These are phyloP conservation scores for Coniella lustricola DNA, from an alignment of 2,329 filamentous ascomycete species.

Conservation along the genomic window DNA sequence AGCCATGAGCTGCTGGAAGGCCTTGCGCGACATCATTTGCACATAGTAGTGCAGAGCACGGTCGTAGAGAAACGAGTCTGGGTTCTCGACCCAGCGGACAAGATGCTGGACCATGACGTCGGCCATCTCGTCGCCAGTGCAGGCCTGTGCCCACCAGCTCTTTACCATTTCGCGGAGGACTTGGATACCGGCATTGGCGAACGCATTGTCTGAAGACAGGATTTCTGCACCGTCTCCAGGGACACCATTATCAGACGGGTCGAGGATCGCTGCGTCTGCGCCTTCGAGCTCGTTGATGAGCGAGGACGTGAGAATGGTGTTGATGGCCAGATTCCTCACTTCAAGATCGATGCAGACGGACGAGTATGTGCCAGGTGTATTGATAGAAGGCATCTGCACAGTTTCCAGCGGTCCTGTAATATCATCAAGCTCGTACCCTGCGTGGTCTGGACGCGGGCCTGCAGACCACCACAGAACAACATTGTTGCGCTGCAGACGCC, in stretches of 20 bases:
- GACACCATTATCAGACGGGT: conserved; percentile 61
- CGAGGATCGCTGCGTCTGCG: conserved; percentile 78
- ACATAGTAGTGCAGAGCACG: conserved; percentile 93
- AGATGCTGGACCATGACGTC: conserved; percentile 97
- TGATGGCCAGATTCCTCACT: conserved; percentile 90
- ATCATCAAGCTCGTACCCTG: conserved; percentile 91
- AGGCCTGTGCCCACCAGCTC: conserved; percentile 94
- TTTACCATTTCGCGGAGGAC: conserved; percentile 98
- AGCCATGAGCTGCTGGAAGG: conserved; percentile 92
- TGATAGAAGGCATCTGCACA: conserved; percentile 86
- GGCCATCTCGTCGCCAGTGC: conserved; percentile 84
- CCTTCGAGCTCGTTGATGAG: conserved; percentile 96
- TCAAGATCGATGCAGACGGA: conserved; percentile 95
- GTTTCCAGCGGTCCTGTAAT: conserved; percentile 74
- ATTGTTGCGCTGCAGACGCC: conserved; percentile 81
- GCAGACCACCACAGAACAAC: conserved; percentile 97
- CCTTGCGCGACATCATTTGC: conserved; percentile 97
- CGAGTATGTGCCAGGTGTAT: conserved; percentile 87
- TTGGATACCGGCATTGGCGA: conserved; percentile 82
- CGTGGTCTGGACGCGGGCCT: conserved; percentile 83
- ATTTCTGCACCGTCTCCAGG: conserved; percentile 58
- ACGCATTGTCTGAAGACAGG: conserved; percentile 80
- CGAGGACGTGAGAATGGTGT: conserved; percentile 93
- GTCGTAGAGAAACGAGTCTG: conserved; percentile 92
- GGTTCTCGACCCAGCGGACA: conserved; percentile 93